Percentiles rank a stretch among this genome's conserved stretches.
Evolutionary conservation across 768 basidiomycete species (phyloP).

Genomic region (Sarcomyxa edulis): DNA sequence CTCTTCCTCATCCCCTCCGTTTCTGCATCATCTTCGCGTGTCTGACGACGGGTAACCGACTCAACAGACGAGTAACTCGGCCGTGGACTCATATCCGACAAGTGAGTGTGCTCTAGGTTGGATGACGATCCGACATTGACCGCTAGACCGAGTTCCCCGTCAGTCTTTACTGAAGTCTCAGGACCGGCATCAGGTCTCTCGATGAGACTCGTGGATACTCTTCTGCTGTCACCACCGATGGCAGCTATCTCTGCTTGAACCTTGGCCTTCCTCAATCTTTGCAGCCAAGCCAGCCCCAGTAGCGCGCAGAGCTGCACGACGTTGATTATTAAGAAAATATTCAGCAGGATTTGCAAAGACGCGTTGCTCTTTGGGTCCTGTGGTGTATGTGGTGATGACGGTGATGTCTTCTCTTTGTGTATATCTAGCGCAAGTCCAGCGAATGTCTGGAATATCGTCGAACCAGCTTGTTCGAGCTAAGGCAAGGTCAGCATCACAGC

Average conservation of each 20-base stretch:
- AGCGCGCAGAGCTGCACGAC: conserved; percentile 50
- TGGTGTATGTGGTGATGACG: conserved; percentile 8
- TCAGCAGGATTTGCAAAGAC: conserved; percentile 51
- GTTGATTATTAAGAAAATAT: conserved; percentile 53
- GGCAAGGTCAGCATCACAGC: not conserved
- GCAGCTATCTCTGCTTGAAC: conserved; percentile 8
- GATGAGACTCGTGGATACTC: not conserved
- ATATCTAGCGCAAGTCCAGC: conserved; percentile 66
- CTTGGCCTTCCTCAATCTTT: conserved; percentile 31
- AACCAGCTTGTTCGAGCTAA: conserved; percentile 72
- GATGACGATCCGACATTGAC: no score
- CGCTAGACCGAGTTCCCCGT: no score
- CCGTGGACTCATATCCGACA: not conserved
- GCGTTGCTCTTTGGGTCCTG: conserved; percentile 14
- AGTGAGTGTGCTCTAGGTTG: not conserved
- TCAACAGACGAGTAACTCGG: not conserved
- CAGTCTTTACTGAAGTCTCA: no score
- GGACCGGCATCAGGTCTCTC: not conserved
- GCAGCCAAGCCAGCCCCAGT: conserved; percentile 41
- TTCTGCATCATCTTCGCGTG: not conserved
- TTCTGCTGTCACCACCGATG: not conserved
- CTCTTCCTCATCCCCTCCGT: conserved; percentile 28
- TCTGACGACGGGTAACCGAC: no score
- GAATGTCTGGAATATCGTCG: conserved; percentile 67
- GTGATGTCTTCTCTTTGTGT: conserved; percentile 21